phyloP scores from a whole-genome alignment of 148 eudicot genomes.

The Rhododendron griersonianum region DNA sequence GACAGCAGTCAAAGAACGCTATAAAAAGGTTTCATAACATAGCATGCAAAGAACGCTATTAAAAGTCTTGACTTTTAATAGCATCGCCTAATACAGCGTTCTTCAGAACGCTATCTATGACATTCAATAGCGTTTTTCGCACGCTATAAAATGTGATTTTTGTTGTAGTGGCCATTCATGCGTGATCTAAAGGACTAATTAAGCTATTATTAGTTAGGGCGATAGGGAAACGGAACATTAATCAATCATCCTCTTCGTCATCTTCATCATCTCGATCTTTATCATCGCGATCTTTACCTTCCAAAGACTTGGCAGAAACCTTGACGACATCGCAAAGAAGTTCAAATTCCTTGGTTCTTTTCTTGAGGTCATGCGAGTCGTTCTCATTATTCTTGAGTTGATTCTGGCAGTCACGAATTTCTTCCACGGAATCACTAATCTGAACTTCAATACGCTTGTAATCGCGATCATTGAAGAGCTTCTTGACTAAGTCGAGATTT shows the following conservation, averaged over 20 bases:
- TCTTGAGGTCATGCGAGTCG: background rate
- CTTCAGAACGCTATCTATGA: too few relatives aligned
- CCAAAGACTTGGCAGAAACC: slow-evolving; percentile 5
- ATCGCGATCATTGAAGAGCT: background rate
- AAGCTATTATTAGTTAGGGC: background rate
- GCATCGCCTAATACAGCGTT: too few relatives aligned
- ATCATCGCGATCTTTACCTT: background rate
- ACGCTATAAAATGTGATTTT: too few relatives aligned
- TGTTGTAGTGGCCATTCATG: too few relatives aligned
- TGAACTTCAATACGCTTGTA: slow-evolving; percentile 1
- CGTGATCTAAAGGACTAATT: background rate
- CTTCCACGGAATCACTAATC: background rate
- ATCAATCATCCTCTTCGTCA: background rate
- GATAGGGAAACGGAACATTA: background rate
- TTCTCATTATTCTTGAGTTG: background rate
- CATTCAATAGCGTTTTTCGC: too few relatives aligned
- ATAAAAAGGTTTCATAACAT: too few relatives aligned
- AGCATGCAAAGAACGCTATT: too few relatives aligned
- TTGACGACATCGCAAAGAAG: slow-evolving; percentile 3
- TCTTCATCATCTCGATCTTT: background rate
- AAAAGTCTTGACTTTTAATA: too few relatives aligned
- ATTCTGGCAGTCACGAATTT: slow-evolving; percentile 4
- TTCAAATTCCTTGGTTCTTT: slow-evolving; percentile 10
- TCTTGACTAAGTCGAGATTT: background rate
- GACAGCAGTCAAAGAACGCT: too few relatives aligned